Percentiles rank a stretch among this genome's conserved stretches.
Conservation (phyloP, 2,329 filamentous ascomycete species). For the Penicillium palitans region DNA sequence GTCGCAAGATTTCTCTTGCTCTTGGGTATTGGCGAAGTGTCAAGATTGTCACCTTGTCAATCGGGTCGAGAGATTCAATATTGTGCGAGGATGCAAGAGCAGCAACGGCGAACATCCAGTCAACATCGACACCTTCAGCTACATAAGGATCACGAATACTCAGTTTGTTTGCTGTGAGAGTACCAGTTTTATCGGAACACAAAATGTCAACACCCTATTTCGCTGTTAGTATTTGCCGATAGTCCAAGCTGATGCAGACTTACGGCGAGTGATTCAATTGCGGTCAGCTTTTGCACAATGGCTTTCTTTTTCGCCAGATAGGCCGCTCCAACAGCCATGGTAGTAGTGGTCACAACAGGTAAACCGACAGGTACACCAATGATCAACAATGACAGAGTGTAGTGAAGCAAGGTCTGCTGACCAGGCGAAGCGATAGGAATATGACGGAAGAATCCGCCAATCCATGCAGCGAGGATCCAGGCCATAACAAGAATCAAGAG, state of each 20-base stretch:
- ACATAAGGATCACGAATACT: slow-evolving; percentile 76
- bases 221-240: slow-evolving; percentile 12
- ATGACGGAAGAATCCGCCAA: slow-evolving; percentile 75
- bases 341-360: slow-evolving; percentile 75
- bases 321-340: slow-evolving; percentile 73
- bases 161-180: slow-evolving; percentile 62
- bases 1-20: slow-evolving; percentile 70
- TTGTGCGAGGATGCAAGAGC: slow-evolving; percentile 76
- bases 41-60: slow-evolving; percentile 76
- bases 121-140: slow-evolving; percentile 72
- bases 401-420: slow-evolving; percentile 66
- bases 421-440: slow-evolving; percentile 57
- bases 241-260: slow-evolving; percentile 14
- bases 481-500: slow-evolving; percentile 74
- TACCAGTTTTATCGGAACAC: slow-evolving; percentile 81
- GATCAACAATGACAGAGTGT: slow-evolving; percentile 69
- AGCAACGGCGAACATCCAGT: slow-evolving; percentile 82
- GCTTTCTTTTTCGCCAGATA: slow-evolving; percentile 76
- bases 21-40: slow-evolving; percentile 73
- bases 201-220: slow-evolving; percentile 67
- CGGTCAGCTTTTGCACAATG: slow-evolving; percentile 77
- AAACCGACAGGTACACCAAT: slow-evolving; percentile 80
- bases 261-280: slow-evolving; percentile 71
- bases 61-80: slow-evolving; percentile 73
- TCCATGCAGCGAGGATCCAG: slow-evolving; percentile 73